These are phyloP conservation scores for Erodium moschatum DNA, from an alignment of 441 rosid genomes.

Conservation along the genomic window DNA sequence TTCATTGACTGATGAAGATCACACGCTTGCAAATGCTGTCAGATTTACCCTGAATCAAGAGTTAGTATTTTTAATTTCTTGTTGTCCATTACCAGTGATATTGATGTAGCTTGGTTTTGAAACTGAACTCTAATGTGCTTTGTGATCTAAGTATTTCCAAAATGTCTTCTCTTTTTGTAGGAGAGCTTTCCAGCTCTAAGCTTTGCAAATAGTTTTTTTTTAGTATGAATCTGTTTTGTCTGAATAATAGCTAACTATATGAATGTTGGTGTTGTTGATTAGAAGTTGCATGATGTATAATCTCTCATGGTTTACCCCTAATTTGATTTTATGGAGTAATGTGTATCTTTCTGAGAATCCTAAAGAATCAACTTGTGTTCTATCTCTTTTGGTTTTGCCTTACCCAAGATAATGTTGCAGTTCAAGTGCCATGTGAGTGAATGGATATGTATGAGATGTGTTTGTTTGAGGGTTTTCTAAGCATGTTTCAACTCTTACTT, in stretches of 20 bases:
- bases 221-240: too few species aligned
- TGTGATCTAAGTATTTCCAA: too few species aligned
- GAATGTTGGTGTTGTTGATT: too few species aligned
- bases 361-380: not conserved
- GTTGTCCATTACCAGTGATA: too few species aligned
- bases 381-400: not conserved
- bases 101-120: too few species aligned
- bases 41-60: constrained; percentile 86
- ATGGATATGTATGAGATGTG: not conserved
- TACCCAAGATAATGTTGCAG: not conserved
- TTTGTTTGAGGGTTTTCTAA: not conserved
- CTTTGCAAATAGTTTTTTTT: too few species aligned
- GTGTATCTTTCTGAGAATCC: not conserved
- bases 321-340: not conserved
- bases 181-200: too few species aligned
- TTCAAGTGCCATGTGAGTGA: not conserved
- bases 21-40: constrained; percentile 75
- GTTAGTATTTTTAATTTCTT: constrained; percentile 34
- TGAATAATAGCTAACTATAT: too few species aligned
- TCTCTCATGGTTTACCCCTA: not conserved
- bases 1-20: constrained; percentile 66
- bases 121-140: too few species aligned
- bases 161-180: too few species aligned
- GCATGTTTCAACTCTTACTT: constrained; percentile 12
- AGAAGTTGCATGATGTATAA: not conserved